A percentile compares a stretch with the other conserved stretches of the same genome.
phyloP scores from a whole-genome alignment of 2,329 filamentous ascomycete species.

The Corynespora cassiicola region DNA sequence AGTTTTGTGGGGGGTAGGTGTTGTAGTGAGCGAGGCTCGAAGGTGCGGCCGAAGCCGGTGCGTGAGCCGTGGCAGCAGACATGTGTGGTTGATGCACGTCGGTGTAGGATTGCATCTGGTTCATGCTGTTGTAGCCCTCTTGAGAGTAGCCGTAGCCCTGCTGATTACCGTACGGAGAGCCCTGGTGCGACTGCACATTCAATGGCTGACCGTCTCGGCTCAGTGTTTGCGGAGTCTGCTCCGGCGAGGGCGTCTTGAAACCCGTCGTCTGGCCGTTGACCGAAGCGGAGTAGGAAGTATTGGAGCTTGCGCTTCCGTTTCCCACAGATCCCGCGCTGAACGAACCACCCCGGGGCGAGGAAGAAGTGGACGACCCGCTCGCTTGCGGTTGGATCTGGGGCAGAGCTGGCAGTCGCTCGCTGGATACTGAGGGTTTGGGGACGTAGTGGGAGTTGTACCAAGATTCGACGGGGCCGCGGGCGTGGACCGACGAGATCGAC shows the following conservation, averaged over 20 bases:
- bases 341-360: conserved; percentile 78
- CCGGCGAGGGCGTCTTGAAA: conserved; percentile 80
- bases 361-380: conserved; percentile 72
- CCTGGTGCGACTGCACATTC: conserved; percentile 46
- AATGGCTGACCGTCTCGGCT: conserved; percentile 42
- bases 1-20: conserved; percentile 71
- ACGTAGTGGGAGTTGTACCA: conserved; percentile 73
- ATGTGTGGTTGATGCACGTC: conserved; percentile 82
- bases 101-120: conserved; percentile 81
- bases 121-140: conserved; percentile 69
- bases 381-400: conserved; percentile 70
- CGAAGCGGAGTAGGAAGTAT: conserved; percentile 63
- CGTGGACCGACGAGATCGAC: conserved; percentile 82
- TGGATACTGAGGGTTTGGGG: conserved; percentile 71
- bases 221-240: conserved; percentile 60
- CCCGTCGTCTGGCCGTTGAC: conserved; percentile 60
- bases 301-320: conserved; percentile 59
- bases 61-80: conserved; percentile 76
- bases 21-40: conserved; percentile 77
- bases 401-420: conserved; percentile 75
- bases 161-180: conserved; percentile 48
- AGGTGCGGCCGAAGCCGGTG: conserved; percentile 78
- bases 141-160: conserved; percentile 45
- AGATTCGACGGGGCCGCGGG: conserved; percentile 76
- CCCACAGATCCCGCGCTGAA: conserved; percentile 66